Base-by-base conservation (phyloP, 75 land plant species). In the Isoetes taiwanensis region DNA sequence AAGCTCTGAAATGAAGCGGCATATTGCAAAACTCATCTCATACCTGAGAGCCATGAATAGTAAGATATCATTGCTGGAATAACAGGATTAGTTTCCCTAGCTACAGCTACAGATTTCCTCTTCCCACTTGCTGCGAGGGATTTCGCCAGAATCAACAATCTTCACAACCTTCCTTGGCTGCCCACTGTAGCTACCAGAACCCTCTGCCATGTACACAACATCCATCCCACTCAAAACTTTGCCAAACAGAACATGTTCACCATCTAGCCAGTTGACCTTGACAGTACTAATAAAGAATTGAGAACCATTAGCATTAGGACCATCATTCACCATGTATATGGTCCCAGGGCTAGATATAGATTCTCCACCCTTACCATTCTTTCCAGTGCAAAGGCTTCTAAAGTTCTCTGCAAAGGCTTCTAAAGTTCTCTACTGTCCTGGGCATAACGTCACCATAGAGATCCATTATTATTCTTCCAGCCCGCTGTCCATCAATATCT, bases 181-280 rank as follows among this genome's bases (percentile, higher is more conserved):
- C 8, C 50, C 50, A n/a, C 50, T 46, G 16, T 46, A 46, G 50
- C 50, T 46, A n/a, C 50, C 50, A 23, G 50, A 46, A 3, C 50
- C 50, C 23, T 46, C 50, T n/a, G 50, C 50, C 50, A 46, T 46
- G 50, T 46, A 46, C 25, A 46, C 50, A 46, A 46, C 50, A n/a
- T 46, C 50, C 50, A 46, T 46, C 25, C 50, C 50, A 23, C 50
- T 46, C 50, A 46, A 46, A 23, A 46, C 50, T 4, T 23, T 6
- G 8, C 50, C 50, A 19, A 46, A 46, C 16, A 46, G 21, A 6
- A n/a, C 50, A 23, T 46, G 50, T 46, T 46, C 12, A 23, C 50
- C 50, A n/a, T 46, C 50, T 5, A 46, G 50, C 50, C 50, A 46
- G 19, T n/a, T 46, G 5, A 23, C 50, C 16, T 46, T 46, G 19